Evolutionary conservation across 169 alveolate genomes (phyloP).

Genomic region (Plasmodium ovale): DNA sequence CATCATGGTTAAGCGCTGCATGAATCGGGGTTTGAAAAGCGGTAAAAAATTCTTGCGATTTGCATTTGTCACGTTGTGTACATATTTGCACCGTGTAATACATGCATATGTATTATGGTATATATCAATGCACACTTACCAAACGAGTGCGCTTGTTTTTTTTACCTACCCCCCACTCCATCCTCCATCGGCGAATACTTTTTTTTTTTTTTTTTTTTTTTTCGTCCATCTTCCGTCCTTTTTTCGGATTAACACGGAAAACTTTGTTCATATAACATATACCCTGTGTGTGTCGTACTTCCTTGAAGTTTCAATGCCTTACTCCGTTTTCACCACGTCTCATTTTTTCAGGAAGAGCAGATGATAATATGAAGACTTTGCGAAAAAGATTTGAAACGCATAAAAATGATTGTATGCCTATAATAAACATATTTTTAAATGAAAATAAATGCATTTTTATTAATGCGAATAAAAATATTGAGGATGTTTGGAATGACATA

Average conservation of each 20-base stretch:
- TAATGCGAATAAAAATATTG: constrained; percentile 86
- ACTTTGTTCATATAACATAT: no score
- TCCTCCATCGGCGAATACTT: neutral
- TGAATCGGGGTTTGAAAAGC: constrained; percentile 75
- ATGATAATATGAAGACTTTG: constrained; percentile 94
- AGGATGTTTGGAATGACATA: constrained; percentile 85
- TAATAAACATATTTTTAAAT: constrained; percentile 88
- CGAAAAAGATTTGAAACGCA: constrained; percentile 93
- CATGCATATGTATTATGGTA: neutral
- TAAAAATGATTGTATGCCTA: constrained; percentile 93
- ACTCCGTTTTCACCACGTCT: neutral
- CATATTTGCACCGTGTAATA: neutral
- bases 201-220: neutral
- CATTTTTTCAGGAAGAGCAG: constrained; percentile 92
- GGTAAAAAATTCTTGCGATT: constrained; percentile 71
- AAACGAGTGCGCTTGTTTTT: neutral
- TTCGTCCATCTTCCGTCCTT: no score
- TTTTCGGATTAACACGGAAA: no score
- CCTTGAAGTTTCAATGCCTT: neutral
- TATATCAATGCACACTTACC: neutral
- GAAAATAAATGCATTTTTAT: constrained; percentile 86
- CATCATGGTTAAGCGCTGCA: constrained; percentile 76
- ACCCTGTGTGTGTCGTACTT: neutral
- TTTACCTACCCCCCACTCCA: no score
- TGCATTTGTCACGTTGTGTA: no score